phyloP scores from a whole-genome alignment of 108 stramenopile genomes.

The Skeletonema marinoi region DNA sequence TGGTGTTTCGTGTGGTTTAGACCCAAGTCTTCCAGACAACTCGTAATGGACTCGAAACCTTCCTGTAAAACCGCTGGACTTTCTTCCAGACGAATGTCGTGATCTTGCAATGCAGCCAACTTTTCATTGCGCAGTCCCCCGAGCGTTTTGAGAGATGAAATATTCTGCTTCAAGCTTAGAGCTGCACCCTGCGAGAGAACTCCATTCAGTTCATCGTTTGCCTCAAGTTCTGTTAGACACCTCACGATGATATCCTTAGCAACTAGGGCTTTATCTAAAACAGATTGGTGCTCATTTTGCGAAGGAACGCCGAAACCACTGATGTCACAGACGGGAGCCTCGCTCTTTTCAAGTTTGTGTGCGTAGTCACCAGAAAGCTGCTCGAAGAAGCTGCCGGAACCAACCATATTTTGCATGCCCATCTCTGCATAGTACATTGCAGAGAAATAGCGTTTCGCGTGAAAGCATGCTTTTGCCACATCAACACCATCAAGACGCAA shows the following conservation, averaged over 20 bases:
- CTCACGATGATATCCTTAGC: slow-evolving; percentile 48
- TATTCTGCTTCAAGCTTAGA: slow-evolving; percentile 55
- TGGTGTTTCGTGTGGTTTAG: slow-evolving; percentile 36
- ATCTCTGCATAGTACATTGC: slow-evolving; percentile 71
- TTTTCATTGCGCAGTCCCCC: slow-evolving; percentile 24
- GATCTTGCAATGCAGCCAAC: slow-evolving; percentile 27
- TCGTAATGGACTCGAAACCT: slow-evolving; percentile 10
- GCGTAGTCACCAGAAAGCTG: slow-evolving; percentile 17
- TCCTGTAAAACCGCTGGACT: slow-evolving; percentile 3
- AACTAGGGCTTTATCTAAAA: slow-evolving; percentile 34
- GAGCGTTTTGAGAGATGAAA: slow-evolving; percentile 26
- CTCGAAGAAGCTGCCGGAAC: slow-evolving; percentile 48
- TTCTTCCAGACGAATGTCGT: slow-evolving; percentile 15
- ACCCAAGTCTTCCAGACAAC: slow-evolving; percentile 46
- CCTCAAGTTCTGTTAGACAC: slow-evolving; percentile 55
- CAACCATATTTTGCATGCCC: slow-evolving; percentile 50
- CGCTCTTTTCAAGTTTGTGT: slow-evolving; percentile 13
- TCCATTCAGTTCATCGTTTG: slow-evolving; percentile 58
- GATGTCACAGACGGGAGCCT: slow-evolving; percentile 27
- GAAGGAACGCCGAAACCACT: slow-evolving; percentile 38
- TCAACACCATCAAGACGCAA: slow-evolving; percentile 63
- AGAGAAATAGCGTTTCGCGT: slow-evolving; percentile 57
- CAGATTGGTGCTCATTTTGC: slow-evolving; percentile 12
- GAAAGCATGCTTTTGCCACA: slow-evolving; percentile 66
- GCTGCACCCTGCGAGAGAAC: slow-evolving; percentile 49